Evolutionary conservation across 1,284 basidiomycete genomes (phyloP).

Genomic region (Marasmius oreades): DNA sequence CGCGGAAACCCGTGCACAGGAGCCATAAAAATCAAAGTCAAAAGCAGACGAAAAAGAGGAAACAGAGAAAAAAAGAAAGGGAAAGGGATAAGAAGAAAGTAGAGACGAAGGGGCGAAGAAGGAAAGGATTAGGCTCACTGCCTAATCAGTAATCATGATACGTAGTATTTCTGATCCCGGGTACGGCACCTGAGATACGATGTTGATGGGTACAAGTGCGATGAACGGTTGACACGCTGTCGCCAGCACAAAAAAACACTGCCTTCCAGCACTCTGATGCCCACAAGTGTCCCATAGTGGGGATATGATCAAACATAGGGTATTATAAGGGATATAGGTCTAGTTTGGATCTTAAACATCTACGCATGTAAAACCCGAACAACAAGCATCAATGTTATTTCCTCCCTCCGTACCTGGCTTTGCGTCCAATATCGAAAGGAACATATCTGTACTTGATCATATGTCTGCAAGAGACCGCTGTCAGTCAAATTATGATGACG

Average conservation of each 20-base stretch:
- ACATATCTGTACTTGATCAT: slow-evolving; percentile 99
- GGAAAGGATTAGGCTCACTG: neutral
- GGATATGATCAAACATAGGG: neutral
- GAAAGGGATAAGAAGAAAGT: neutral
- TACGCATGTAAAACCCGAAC: neutral
- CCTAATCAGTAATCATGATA: neutral
- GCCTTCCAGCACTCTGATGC: too few relatives aligned
- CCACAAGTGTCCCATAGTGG: neutral
- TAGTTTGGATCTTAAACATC: neutral
- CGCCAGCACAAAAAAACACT: too few relatives aligned
- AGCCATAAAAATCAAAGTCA: neutral
- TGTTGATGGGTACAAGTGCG: too few relatives aligned
- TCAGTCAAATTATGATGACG: slow-evolving; percentile 3
- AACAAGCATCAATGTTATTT: neutral
- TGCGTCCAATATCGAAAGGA: slow-evolving; percentile 89
- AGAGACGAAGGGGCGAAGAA: neutral
- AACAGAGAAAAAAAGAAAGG: neutral
- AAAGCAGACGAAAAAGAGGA: neutral
- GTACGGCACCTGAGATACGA: too few relatives aligned
- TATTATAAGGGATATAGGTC: neutral
- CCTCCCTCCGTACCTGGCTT: slow-evolving; percentile 63
- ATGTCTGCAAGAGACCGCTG: slow-evolving; percentile 53
- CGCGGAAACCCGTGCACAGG: neutral
- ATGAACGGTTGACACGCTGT: too few relatives aligned
- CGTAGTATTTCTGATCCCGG: too few relatives aligned